Evolutionary conservation across 805 yeast species (phyloP), one percentile per base, ranked within the genome.

Genomic region (Ogataea philodendri): DNA sequence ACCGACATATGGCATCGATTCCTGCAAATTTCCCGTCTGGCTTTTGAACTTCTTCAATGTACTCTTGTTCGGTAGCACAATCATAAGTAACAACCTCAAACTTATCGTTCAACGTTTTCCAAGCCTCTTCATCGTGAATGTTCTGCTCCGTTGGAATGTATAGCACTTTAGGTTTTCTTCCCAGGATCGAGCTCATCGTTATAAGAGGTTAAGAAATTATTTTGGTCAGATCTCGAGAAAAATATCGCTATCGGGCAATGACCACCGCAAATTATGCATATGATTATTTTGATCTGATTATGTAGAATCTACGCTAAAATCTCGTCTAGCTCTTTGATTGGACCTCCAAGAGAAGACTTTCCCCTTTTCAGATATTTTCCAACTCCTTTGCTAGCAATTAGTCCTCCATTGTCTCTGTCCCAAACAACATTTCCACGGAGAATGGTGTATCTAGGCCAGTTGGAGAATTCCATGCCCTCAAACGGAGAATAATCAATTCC

Each of bases 391-490:
- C 32, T 26, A 9, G 45, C 50, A 1, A 32, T 13, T n/a, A 48
- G 26, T 8, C 52, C 53, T 2, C 37, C 41, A 11, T 39, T 30
- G 19, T 54, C 61, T 15, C 63, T 52, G 27, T 60, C 59, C 52
- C 62, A 68, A 5, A 57, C 57, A 7, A 63, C 42, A 2, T 51
- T 21, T 3, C 73, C 73, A 36, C 69, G 58, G 15, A 66, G 47
- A 8, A 68, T 44, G 1, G 73, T 68, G 35, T 52, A 67, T 28
- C 69, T 52, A n/a, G 75, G 74, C 74, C 74, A 69, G 42, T 69
- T 69, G 20, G 60, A 57, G 39, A 69, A 55, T 9, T 30, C 44
- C 62, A 65, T 51, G 5, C 69, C 66, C 48, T 62, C 69, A 37
- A 46, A 65, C 9, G 70, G 68, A 1, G 68, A 54, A 34, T 65